Base-by-base conservation (phyloP, 2,329 filamentous ascomycete genomes). In the Claviceps spartinae region DNA sequence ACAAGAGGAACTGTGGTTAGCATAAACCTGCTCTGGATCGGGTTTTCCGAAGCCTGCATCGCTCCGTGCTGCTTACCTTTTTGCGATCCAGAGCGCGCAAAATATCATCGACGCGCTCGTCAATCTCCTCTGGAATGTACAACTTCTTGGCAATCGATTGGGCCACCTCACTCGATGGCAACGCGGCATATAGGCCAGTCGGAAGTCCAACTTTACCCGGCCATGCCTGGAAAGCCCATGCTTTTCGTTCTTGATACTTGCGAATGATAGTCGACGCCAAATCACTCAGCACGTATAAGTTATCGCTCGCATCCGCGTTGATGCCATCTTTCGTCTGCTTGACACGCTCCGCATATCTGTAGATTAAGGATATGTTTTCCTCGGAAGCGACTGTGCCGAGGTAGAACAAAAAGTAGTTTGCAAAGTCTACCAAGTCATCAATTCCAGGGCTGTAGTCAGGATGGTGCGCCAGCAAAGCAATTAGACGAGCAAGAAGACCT, bases 381-480 rank as follows among this genome's bases (percentile, higher is more conserved):
- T 95, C 86, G 0, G 83, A 91, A 9, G 88, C 88, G 18, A 96
- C 82, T 40, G 83, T 81, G 55, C 78, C 82, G 47, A 97, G 74
- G 63, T 95, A 98, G 69, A 91, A 96, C 43, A 96, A 67, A 53
- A 98, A 82, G 65, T 97, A 98, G 59, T 83, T 82, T 5, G 87
- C 83, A 65, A 95, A 90, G 62, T 95, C 88, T 45, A 82, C 74
- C 48, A 96, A 70, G 47, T 89, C 84, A 14, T 81, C 76, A 2
- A 81, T 68, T 5, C 79, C 76, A 1, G 75, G 65, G 55, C 78
- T 81, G 59, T 91, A 96, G 65, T 98, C 93, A 1, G 90, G 90
- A 65, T 98, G 93, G 64, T 97, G 91, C 5, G 91, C 90, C 44
- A 98, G 76, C 44, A 98, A 72, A 48, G 89, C 93, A 50, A 98